Base-by-base conservation (phyloP, 2,329 filamentous ascomycete species). In the Colletotrichum liaoningense region DNA sequence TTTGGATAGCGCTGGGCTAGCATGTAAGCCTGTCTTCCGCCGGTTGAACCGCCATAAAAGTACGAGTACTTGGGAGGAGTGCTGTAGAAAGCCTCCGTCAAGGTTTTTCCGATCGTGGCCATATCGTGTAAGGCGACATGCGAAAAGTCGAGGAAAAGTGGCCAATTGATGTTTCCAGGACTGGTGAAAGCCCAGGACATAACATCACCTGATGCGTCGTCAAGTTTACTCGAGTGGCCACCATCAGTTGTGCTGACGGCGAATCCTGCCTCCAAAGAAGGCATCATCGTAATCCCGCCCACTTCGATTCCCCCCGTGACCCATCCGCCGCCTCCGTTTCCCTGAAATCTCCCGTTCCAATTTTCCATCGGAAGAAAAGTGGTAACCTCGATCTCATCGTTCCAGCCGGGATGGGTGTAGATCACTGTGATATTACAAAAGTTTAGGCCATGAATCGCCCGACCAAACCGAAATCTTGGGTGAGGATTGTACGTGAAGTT, bases 41-140 rank as follows among this genome's bases (percentile, higher is more conserved):
- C 90, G 0, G 88, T 87, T 0, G 88, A 91, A 77, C 90, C 92
- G 8, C 90, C 90, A 2, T 87, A 77, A 73, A 87, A 91, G 79
- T 91, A 92, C 2, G 72, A 52, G 0, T 84, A 87, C 67, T 85
- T 87, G 0, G 80, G 78, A 0, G 46, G 3, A 1, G 67, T 73
- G 1, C 82, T 80, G 75, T 90, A 91, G 78, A 86, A 90, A 7
- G 80, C 77, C 38, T 84, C 75, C 3, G 84, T 83, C 30, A 90
- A 75, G 5, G 82, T 73, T 76, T 91, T 91, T 28, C 84, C 85
- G 2, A 87, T 76, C 2, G 85, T 80, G 0, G 86, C 84, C 38
- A 85, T 86, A 3, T 60, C 70, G 38, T 64, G 59, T 33, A 73
- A 59, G 1, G 70, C 30, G 4, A 42, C 38, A 1, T 66, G 64